These are phyloP conservation scores for Yamadazyma dushanensis DNA, from an alignment of 1,139 yeast genomes.

Conservation along the genomic window DNA sequence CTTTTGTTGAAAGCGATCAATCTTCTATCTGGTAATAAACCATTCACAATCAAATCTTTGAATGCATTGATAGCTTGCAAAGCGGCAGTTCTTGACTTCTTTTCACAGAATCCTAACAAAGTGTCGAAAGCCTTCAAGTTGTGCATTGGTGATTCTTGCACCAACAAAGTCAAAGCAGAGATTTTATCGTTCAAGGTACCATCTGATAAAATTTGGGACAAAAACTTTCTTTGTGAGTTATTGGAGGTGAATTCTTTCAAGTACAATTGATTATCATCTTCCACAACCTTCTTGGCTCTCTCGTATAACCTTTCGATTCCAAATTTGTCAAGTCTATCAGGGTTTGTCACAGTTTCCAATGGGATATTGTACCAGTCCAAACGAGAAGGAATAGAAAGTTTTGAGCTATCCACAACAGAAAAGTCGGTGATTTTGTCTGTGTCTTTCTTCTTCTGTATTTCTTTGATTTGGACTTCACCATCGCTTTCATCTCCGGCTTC, in stretches of 20 bases:
- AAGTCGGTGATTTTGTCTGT: constrained; percentile 50
- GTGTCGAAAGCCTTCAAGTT: constrained; percentile 82
- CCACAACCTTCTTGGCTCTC: constrained; percentile 66
- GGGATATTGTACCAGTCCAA: constrained; percentile 71
- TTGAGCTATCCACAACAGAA: constrained; percentile 56
- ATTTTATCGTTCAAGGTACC: constrained; percentile 97
- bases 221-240: constrained; percentile 82
- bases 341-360: constrained; percentile 37
- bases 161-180: constrained; percentile 85
- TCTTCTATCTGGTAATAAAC: constrained; percentile 84
- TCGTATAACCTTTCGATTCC: constrained; percentile 57
- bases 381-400: constrained; percentile 60
- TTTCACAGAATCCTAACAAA: constrained; percentile 74
- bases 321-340: constrained; percentile 46
- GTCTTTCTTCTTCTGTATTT: constrained; percentile 21
- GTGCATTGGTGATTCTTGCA: constrained; percentile 95
- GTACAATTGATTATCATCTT: constrained; percentile 70
- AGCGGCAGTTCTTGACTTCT: constrained; percentile 92
- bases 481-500: constrained; percentile 23
- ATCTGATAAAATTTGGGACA: constrained; percentile 81
- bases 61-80: constrained; percentile 87
- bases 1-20: constrained; percentile 80
- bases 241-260: constrained; percentile 77
- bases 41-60: constrained; percentile 80
- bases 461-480: constrained; percentile 14